Conservation (phyloP, 2,329 filamentous ascomycete species). For the Paracamarosporium sp. region DNA sequence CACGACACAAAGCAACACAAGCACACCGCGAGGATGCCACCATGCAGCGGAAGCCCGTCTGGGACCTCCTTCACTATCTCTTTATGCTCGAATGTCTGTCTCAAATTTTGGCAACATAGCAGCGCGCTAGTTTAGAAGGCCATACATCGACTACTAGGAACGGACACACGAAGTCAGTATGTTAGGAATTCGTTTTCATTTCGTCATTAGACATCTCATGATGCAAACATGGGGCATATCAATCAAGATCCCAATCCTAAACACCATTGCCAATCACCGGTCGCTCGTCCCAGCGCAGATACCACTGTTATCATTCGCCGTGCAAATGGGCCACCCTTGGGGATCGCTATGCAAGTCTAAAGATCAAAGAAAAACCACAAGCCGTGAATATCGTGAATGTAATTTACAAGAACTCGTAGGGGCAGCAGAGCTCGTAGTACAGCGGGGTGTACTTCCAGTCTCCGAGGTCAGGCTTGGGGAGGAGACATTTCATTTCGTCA, state of each 20-base stretch:
- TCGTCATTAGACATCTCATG: background rate
- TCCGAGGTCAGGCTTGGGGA: background rate
- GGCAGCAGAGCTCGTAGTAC: background rate
- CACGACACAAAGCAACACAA: background rate
- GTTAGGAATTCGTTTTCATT: background rate
- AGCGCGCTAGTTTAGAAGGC: background rate
- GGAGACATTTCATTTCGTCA: background rate
- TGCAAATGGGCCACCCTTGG: background rate
- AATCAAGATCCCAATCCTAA: background rate
- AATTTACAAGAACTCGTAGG: background rate
- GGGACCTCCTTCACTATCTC: background rate
- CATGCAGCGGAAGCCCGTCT: background rate
- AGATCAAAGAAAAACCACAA: background rate
- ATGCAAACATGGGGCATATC: background rate
- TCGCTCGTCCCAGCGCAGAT: background rate
- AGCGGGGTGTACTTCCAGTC: background rate
- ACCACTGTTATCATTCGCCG: background rate
- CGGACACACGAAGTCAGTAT: background rate
- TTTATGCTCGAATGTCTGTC: too few species aligned
- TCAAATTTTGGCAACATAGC: background rate
- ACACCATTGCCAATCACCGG: background rate
- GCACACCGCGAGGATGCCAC: background rate
- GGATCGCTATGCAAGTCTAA: constrained; percentile 1
- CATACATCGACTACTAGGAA: background rate
- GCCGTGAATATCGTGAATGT: background rate